phyloP scores from a whole-genome alignment of 2,329 filamentous ascomycete genomes.

The Hypoxylon sp. region DNA sequence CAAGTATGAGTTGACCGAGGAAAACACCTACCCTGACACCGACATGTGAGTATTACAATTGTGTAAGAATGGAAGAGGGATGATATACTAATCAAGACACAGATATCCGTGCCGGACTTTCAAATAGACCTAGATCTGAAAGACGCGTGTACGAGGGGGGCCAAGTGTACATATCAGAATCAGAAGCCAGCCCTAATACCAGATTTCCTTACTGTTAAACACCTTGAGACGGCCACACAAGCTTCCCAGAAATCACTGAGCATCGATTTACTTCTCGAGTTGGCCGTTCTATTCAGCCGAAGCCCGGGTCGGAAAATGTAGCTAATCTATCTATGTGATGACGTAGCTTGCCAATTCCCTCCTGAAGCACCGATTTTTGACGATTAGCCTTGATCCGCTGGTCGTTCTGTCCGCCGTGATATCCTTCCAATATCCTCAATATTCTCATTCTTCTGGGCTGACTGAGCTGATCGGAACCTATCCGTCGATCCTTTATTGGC shows the following conservation, averaged over 20 bases:
- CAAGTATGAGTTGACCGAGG: slow-evolving; percentile 74
- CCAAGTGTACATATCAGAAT: slow-evolving; percentile 53
- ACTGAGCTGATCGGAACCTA: slow-evolving; percentile 6
- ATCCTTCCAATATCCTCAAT: slow-evolving; percentile 50
- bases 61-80: slow-evolving; percentile 11
- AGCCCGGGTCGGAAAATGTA: background rate
- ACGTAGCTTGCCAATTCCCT: slow-evolving; percentile 6
- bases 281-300: background rate
- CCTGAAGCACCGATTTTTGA: background rate
- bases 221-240: slow-evolving; percentile 22
- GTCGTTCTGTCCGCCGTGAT: slow-evolving; percentile 22
- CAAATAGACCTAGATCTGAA: slow-evolving; percentile 58
- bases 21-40: slow-evolving; percentile 76
- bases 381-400: slow-evolving; percentile 22
- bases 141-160: slow-evolving; percentile 26
- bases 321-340: slow-evolving; percentile 2
- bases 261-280: background rate
- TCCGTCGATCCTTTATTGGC: slow-evolving; percentile 27
- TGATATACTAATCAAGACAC: slow-evolving; percentile 52
- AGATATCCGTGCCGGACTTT: slow-evolving; percentile 77
- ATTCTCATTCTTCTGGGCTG: slow-evolving; percentile 47
- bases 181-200: slow-evolving; percentile 44
- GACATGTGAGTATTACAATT: slow-evolving; percentile 69
- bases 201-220: slow-evolving; percentile 50
- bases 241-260: background rate